Percentiles rank a stretch among this genome's conserved stretches.
phyloP scores from a whole-genome alignment of 1,284 basidiomycete species.

The Trametes pubescens region DNA sequence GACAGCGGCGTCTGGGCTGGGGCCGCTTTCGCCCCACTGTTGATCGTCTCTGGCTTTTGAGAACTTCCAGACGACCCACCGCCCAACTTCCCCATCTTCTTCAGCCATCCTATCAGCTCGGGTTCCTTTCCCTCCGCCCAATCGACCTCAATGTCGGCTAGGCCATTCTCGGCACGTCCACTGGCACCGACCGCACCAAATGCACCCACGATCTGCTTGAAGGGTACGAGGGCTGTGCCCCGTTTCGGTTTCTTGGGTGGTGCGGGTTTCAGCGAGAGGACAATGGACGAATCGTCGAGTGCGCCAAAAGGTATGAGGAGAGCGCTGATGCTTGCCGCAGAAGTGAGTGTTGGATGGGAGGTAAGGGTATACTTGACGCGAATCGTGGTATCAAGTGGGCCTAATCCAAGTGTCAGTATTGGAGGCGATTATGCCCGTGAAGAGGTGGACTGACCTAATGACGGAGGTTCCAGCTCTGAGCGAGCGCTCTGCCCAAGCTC shows the following conservation, averaged over 20 bases:
- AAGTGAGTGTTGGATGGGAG: constrained; percentile 62
- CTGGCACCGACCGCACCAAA: constrained; percentile 75
- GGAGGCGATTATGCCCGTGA: not conserved
- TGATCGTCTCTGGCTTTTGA: not conserved
- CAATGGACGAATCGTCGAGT: constrained; percentile 67
- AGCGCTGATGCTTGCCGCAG: constrained; percentile 54
- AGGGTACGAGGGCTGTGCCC: constrained; percentile 76
- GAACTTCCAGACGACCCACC: constrained; percentile 9
- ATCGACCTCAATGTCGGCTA: constrained; percentile 55
- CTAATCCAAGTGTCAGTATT: constrained; percentile 47
- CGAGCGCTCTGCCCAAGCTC: constrained; percentile 41
- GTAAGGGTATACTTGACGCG: constrained; percentile 72
- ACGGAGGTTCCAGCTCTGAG: constrained; percentile 56
- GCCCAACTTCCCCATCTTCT: constrained; percentile 70
- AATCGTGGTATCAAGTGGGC: constrained; percentile 75
- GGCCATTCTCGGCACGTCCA: constrained; percentile 52
- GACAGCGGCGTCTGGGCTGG: constrained; percentile 7
- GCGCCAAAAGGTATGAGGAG: constrained; percentile 69
- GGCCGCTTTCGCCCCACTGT: not conserved
- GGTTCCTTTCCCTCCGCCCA: constrained; percentile 74
- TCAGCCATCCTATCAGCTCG: constrained; percentile 77
- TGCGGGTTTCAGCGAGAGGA: constrained; percentile 64
- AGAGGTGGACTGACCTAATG: constrained; percentile 50
- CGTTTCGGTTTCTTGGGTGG: constrained; percentile 67
- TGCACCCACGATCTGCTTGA: constrained; percentile 75